These are phyloP conservation scores for Sphagnurus paluster DNA, from an alignment of 1,284 basidiomycete species.

Conservation along the genomic window DNA sequence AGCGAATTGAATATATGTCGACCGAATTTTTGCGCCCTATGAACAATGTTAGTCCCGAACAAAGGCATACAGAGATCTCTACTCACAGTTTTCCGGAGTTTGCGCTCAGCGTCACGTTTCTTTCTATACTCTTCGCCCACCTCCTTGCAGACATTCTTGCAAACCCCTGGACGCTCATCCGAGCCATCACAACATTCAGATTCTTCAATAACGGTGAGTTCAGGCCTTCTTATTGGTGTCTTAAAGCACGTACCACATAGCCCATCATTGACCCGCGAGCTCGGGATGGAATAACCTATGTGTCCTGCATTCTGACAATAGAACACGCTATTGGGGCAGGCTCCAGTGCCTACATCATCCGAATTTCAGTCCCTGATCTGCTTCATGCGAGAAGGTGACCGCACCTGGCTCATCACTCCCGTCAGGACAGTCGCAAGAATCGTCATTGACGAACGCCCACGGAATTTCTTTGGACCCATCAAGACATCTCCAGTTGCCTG, in stretches of 20 bases:
- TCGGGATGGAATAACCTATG: constrained; percentile 76
- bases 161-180: constrained; percentile 83
- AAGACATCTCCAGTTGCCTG: constrained; percentile 69
- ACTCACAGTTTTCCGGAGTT: constrained; percentile 78
- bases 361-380: constrained; percentile 4
- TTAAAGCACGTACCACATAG: constrained; percentile 76
- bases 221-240: not conserved
- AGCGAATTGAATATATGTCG: constrained; percentile 85
- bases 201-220: constrained; percentile 49
- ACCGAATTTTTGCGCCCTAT: constrained; percentile 89
- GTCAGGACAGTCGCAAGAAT: constrained; percentile 93
- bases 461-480: constrained; percentile 73
- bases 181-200: constrained; percentile 97
- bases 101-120: constrained; percentile 68
- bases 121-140: constrained; percentile 73
- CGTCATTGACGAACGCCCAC: constrained; percentile 86
- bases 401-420: constrained; percentile 92
- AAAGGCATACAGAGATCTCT: not conserved
- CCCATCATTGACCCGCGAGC: constrained; percentile 91
- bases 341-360: constrained; percentile 70
- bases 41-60: not conserved
- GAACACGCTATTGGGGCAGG: constrained; percentile 79
- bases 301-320: constrained; percentile 92
- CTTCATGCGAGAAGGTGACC: not conserved
- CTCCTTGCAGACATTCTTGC: constrained; percentile 78